Conservation (phyloP, 1,139 yeast genomes). For the Pichia sp. region DNA sequence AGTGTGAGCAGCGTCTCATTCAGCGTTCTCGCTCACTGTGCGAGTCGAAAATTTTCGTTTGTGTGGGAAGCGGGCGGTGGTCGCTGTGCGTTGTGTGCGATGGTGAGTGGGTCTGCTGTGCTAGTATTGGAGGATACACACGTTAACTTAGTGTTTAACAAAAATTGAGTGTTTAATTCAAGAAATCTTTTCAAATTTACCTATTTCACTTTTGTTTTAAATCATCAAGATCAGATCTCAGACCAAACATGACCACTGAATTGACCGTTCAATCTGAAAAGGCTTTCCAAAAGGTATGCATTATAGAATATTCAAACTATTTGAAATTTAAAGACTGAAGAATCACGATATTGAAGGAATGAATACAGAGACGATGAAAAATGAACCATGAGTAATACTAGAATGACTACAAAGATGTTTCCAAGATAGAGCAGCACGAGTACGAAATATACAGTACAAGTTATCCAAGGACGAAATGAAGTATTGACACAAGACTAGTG, state of each 20-base stretch:
- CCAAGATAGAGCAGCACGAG: too few relatives aligned
- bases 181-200: background rate
- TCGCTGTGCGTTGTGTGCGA: background rate
- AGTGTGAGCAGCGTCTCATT: background rate
- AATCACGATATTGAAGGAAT: background rate
- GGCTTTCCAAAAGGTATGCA: constrained; percentile 99
- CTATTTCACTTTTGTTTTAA: background rate
- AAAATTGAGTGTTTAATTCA: too few relatives aligned
- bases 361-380: background rate
- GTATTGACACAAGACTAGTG: too few relatives aligned
- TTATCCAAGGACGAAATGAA: too few relatives aligned
- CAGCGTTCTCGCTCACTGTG: background rate
- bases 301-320: background rate
- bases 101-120: background rate
- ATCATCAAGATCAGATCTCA: constrained; percentile 13
- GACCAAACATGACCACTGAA: constrained; percentile 92
- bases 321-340: background rate
- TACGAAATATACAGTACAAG: too few relatives aligned
- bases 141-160: too few relatives aligned
- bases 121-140: too few relatives aligned
- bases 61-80: background rate
- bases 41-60: background rate
- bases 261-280: constrained; percentile 99
- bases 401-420: too few relatives aligned
- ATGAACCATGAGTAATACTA: background rate